Conservation (phyloP, 2,329 filamentous ascomycete species). For the Verticillium nonalfalfae region DNA sequence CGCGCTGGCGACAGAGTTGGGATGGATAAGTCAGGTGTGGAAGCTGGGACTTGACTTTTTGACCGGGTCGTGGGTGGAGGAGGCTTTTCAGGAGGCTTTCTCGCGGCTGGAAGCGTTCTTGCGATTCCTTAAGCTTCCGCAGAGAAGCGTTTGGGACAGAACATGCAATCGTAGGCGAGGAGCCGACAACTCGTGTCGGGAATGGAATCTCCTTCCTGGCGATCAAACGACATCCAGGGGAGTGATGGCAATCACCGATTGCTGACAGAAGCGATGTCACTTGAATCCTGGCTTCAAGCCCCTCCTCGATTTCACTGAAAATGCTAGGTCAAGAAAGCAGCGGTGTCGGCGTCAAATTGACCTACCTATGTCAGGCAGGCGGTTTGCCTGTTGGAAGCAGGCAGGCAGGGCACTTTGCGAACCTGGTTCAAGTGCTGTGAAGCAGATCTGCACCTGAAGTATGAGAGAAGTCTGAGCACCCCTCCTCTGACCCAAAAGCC, state of each 20-base stretch:
- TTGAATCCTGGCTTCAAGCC: not conserved
- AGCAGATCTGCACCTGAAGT: not conserved
- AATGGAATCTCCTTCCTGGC: not conserved
- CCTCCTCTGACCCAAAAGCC: not conserved
- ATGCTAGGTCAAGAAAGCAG: too few species aligned
- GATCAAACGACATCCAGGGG: not conserved
- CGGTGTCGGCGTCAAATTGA: too few species aligned
- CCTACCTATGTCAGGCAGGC: not conserved
- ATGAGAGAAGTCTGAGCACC: not conserved
- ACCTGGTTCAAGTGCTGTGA: not conserved
- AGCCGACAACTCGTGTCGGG: not conserved
- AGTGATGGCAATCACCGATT: not conserved
- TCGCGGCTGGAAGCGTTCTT: too few species aligned
- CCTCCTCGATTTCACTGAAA: too few species aligned
- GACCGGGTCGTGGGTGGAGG: too few species aligned
- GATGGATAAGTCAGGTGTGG: too few species aligned
- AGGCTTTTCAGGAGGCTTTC: too few species aligned
- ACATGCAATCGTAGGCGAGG: not conserved
- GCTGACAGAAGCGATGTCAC: not conserved
- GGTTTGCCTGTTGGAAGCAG: not conserved
- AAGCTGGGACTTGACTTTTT: too few species aligned
- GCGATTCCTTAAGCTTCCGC: too few species aligned
- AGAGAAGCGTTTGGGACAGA: not conserved
- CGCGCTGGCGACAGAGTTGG: too few species aligned
- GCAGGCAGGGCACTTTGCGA: not conserved